Percentiles rank a stretch among this genome's conserved stretches.
Conservation (phyloP, 169 alveolate species). For the Plasmodium billcollinsi region DNA sequence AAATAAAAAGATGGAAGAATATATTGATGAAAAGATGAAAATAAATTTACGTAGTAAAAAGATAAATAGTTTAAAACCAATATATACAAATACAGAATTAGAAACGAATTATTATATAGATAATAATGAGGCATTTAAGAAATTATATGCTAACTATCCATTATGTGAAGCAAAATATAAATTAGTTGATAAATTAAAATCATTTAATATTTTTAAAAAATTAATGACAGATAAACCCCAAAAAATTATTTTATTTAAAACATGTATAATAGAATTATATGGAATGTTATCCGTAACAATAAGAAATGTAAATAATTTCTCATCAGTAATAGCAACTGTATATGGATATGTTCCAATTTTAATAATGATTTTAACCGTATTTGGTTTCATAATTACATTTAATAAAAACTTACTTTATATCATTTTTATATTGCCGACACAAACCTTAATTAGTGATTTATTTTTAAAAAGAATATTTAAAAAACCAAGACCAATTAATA, state of each 20-base stretch:
- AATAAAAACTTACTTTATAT: conserved; percentile 20
- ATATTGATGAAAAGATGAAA: conserved; percentile 15
- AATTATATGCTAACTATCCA: conserved; percentile 43
- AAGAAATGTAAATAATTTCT: conserved; percentile 19
- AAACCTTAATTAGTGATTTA: conserved; percentile 32
- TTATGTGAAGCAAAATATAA: conserved; percentile 53
- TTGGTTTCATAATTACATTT: conserved; percentile 11
- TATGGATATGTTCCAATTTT: conserved; percentile 41
- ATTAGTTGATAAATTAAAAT: conserved; percentile 44
- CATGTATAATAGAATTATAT: conserved; percentile 38
- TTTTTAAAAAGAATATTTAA: conserved; percentile 74
- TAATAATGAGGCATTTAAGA: conserved; percentile 22
- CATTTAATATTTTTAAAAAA: neutral
- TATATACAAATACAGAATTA: conserved; percentile 13
- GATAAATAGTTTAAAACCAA: conserved; percentile 12
- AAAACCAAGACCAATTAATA: conserved; percentile 78
- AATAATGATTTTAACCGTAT: neutral
- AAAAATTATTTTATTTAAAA: conserved; percentile 12
- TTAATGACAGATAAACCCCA: conserved; percentile 1
- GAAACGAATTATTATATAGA: neutral
- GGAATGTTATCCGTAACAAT: conserved; percentile 27
- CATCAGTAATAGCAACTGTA: conserved; percentile 32
- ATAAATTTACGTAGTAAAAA: conserved; percentile 37
- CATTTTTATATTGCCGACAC: conserved; percentile 20
- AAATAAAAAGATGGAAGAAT: neutral